Evolutionary conservation across 2,329 filamentous ascomycete genomes (phyloP).

Genomic region (Phoma sp.): DNA sequence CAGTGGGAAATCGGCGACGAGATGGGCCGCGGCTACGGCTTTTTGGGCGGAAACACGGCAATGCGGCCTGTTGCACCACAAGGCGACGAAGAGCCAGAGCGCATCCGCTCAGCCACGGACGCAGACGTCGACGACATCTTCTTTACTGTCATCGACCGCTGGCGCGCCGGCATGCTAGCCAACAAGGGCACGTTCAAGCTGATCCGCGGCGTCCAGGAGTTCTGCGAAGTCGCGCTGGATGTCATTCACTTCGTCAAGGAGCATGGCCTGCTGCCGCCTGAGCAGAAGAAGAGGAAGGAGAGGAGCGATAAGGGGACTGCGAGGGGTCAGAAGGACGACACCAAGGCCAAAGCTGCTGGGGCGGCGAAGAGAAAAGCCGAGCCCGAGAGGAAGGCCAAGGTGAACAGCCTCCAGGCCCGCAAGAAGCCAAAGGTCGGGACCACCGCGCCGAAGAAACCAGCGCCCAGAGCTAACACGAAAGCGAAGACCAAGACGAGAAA

Average conservation of each 20-base stretch:
- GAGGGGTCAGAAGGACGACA: conserved; percentile 15
- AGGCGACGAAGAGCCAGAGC: not conserved
- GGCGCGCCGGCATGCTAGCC: conserved; percentile 31
- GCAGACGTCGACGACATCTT: conserved; percentile 41
- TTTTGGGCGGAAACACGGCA: not conserved
- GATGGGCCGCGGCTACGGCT: conserved; percentile 16
- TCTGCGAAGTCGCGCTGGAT: conserved; percentile 41
- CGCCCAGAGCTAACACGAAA: conserved; percentile 20
- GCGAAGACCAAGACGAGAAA: conserved; percentile 10
- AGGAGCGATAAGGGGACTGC: conserved; percentile 26
- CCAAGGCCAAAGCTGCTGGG: not conserved
- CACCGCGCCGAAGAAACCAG: not conserved
- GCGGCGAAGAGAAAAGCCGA: not conserved
- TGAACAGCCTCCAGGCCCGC: not conserved
- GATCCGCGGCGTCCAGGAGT: conserved; percentile 41
- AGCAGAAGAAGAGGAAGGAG: conserved; percentile 17
- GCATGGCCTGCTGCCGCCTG: conserved; percentile 24
- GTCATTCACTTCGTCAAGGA: conserved; percentile 39
- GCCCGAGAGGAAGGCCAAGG: conserved; percentile 5
- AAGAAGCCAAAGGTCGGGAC: not conserved
- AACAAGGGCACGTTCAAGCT: conserved; percentile 22
- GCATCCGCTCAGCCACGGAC: conserved; percentile 13
- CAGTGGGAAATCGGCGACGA: conserved; percentile 37
- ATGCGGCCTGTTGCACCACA: not conserved
- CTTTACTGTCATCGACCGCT: conserved; percentile 40